A percentile compares a stretch with the other conserved stretches of the same genome.
Conservation (phyloP, 805 yeast genomes). For the Kazachstania kunashirensis region DNA sequence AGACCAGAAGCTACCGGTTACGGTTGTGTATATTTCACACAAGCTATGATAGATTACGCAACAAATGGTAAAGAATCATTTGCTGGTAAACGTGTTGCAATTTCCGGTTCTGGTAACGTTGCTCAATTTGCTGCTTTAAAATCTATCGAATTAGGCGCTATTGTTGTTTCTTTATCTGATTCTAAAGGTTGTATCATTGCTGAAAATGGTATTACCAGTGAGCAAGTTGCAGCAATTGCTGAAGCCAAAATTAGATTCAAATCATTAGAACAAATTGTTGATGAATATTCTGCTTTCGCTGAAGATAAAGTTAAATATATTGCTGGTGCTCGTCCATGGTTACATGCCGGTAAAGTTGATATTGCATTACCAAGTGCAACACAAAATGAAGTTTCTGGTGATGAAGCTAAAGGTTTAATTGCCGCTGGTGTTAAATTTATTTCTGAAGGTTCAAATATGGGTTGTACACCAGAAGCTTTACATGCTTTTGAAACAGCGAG, state of each 20-base stretch:
- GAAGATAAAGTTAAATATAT: conserved; percentile 61
- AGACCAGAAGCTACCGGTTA: conserved; percentile 99
- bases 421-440: conserved; percentile 86
- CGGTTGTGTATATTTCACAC: conserved; percentile 94
- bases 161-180: conserved; percentile 88
- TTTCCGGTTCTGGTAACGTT: conserved; percentile 98
- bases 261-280: conserved; percentile 59
- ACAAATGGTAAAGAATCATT: conserved; percentile 81
- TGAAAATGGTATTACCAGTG: conserved; percentile 73
- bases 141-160: conserved; percentile 94
- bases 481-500: conserved; percentile 85
- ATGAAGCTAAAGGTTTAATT: conserved; percentile 89
- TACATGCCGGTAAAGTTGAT: conserved; percentile 81
- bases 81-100: conserved; percentile 88
- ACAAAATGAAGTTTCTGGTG: conserved; percentile 95
- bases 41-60: conserved; percentile 94
- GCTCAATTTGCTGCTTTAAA: conserved; percentile 98
- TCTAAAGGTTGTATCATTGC: conserved; percentile 83
- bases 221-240: conserved; percentile 64
- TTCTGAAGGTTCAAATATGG: conserved; percentile 99
- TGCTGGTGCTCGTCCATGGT: conserved; percentile 95
- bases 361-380: conserved; percentile 97
- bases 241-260: conserved; percentile 74
- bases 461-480: conserved; percentile 95
- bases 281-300: conserved; percentile 49